These are phyloP conservation scores for Globisporangium recalcitrans DNA, from an alignment of 352 stramenopile genomes.

Conservation along the genomic window DNA sequence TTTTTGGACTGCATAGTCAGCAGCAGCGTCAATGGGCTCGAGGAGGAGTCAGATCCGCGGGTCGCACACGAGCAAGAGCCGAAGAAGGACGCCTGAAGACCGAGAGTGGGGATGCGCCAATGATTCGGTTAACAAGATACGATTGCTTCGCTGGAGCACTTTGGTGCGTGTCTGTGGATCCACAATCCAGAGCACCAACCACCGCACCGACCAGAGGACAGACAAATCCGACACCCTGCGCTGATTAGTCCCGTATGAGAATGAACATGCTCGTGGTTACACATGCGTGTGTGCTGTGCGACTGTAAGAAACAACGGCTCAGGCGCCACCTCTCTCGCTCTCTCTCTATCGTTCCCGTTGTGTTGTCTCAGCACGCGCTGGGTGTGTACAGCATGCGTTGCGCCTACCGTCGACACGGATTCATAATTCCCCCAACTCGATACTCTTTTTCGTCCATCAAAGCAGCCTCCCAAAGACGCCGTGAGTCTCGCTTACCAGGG, in stretches of 20 bases:
- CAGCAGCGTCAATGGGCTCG: neutral
- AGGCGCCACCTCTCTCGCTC: neutral
- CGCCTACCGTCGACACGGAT: too few relatives aligned
- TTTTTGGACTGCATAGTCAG: constrained; percentile 42
- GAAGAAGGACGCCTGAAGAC: constrained; percentile 24
- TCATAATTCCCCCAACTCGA: too few relatives aligned
- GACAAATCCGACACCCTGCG: too few relatives aligned
- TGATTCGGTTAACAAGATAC: too few relatives aligned
- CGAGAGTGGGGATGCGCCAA: too few relatives aligned
- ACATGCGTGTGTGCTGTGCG: neutral
- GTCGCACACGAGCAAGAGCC: constrained; percentile 5
- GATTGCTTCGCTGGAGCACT: too few relatives aligned
- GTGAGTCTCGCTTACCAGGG: neutral
- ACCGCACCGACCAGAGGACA: too few relatives aligned
- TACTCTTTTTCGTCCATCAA: neutral
- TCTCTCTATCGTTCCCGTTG: neutral
- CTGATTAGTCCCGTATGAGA: too few relatives aligned
- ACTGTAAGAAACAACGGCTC: neutral
- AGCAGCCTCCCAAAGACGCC: neutral
- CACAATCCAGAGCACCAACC: too few relatives aligned
- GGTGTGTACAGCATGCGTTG: too few relatives aligned
- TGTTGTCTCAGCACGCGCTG: too few relatives aligned
- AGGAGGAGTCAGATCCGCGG: neutral
- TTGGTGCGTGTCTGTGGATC: too few relatives aligned
- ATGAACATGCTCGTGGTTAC: neutral